Base-by-base conservation (phyloP, 176 grass and related monocot genomes). In the Chloris gayana region DNA sequence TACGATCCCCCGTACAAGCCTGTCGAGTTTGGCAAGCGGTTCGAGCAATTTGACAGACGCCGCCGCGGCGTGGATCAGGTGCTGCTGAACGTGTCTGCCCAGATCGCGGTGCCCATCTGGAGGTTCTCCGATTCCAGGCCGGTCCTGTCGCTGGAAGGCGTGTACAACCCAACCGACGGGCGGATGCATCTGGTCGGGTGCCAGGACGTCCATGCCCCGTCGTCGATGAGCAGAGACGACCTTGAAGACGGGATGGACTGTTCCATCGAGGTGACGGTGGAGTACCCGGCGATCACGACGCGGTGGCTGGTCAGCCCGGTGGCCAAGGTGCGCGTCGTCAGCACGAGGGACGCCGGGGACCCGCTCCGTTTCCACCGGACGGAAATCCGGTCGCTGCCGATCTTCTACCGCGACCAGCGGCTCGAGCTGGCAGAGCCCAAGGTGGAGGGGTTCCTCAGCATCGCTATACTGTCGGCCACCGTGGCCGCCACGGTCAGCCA, bases 111-210 rank as follows among this genome's bases (percentile, higher is more conserved):
- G 5, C 18, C 51, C 51, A 54, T 18, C 51, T 54, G 51, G 51
- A 22, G 19, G 51, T 38, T 79, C 9, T 50, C 69, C 30, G 69
- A 45, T 81, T 77, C 15, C 59, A 54, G 6, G 5, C 1, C 5
- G 51, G 5, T 54, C 6, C 19, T 53, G 18, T 54, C 51, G 5
- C 8, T 97, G 87, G 94, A 97, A 61, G 94, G 91, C 67, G 79
- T 97, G 70, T 97, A 97, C 88, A 97, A 91, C 56, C 87, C 91
- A 45, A 34, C 82, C 31, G 76, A 97, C 9, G 94, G 89, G 12
- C 80, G 70, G 64, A 97, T 94, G 94, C 91, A 94, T 85, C 84
- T 97, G 60, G 86, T 97, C 42, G 89, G 88, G 4, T 97, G 94
- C 76, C 83, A 87, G 81, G 90, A 86, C 34, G 66, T 91, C 9